Evolutionary conservation across 2,329 filamentous ascomycete genomes (phyloP).

Genomic region (Clonostachys solani): DNA sequence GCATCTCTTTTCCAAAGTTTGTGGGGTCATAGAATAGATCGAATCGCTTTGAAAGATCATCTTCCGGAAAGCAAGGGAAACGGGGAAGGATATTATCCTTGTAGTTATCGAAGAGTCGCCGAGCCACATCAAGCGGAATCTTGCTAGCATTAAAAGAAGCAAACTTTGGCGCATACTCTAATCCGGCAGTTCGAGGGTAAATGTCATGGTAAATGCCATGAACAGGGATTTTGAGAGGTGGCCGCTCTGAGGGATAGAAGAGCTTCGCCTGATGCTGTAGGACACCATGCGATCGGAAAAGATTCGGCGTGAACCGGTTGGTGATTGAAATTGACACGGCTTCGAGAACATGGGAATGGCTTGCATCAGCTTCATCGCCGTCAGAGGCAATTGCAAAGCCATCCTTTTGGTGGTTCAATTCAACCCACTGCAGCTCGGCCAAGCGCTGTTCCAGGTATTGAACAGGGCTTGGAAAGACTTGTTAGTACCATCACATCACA

Average conservation of each 20-base stretch:
- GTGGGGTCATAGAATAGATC: slow-evolving; percentile 5
- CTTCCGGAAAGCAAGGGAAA: slow-evolving; percentile 9
- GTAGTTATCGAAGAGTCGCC: slow-evolving; percentile 11
- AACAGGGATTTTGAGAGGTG: slow-evolving; percentile 12
- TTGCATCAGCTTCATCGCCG: background rate
- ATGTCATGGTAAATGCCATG: slow-evolving; percentile 9
- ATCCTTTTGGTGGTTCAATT: background rate
- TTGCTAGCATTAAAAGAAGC: slow-evolving; percentile 3
- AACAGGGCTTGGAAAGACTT: background rate
- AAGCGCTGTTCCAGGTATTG: background rate
- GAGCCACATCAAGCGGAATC: slow-evolving; percentile 9
- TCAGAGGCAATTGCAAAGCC: background rate
- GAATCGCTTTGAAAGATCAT: slow-evolving; percentile 6
- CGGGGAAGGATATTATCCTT: slow-evolving; percentile 8
- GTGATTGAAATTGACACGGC: background rate
- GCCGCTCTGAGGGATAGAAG: slow-evolving; percentile 12
- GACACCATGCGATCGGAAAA: background rate
- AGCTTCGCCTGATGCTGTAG: slow-evolving; percentile 9
- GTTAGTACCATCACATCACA: background rate
- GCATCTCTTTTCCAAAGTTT: too few relatives aligned
- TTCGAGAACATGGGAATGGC: background rate
- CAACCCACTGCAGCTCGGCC: background rate
- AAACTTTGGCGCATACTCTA: slow-evolving; percentile 2
- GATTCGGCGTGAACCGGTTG: background rate
- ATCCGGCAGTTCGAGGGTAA: slow-evolving; percentile 3